Conservation (phyloP, 345 rosid genomes). For the Limnanthes douglasii region DNA sequence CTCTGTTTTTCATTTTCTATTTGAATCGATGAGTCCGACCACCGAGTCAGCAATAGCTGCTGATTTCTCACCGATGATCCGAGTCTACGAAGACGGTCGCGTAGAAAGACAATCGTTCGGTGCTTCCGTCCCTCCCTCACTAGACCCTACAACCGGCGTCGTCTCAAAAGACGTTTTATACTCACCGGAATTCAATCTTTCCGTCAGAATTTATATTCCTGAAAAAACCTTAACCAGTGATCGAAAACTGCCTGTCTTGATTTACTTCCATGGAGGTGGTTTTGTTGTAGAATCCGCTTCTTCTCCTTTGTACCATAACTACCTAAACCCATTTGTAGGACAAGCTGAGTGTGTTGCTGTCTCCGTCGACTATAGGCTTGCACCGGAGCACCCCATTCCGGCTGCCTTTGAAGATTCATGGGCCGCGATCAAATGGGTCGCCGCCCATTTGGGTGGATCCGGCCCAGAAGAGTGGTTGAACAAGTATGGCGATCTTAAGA, state of each 20-base stretch:
- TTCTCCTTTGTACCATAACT: constrained; percentile 19
- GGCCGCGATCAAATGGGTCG: constrained; percentile 24
- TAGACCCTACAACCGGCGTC: constrained; percentile 29
- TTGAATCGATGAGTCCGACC: no score
- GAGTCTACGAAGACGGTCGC: constrained; percentile 24
- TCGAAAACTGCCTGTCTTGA: constrained; percentile 29
- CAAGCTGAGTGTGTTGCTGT: constrained; percentile 14
- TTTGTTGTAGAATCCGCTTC: constrained; percentile 13
- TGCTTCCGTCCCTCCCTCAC: constrained; percentile 12
- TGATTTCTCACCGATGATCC: constrained; percentile 12
- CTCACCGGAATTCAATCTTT: constrained; percentile 24
- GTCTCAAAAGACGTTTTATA: constrained; percentile 46
- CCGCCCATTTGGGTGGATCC: constrained; percentile 8
- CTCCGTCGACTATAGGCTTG: constrained; percentile 17
- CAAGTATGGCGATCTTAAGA: constrained; percentile 10
- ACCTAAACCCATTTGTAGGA: constrained; percentile 13
- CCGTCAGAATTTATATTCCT: constrained; percentile 38
- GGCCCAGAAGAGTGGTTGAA: constrained; percentile 30
- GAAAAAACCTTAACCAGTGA: not conserved
- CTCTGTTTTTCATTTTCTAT: no score
- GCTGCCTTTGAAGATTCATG: constrained; percentile 21
- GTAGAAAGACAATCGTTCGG: constrained; percentile 16
- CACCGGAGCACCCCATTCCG: constrained; percentile 25
- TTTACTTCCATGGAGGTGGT: constrained; percentile 28
- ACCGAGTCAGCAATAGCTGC: no score